Evolutionary conservation across 2,329 filamentous ascomycete genomes (phyloP).

Genomic region (Bimuria novae-zelandiae): DNA sequence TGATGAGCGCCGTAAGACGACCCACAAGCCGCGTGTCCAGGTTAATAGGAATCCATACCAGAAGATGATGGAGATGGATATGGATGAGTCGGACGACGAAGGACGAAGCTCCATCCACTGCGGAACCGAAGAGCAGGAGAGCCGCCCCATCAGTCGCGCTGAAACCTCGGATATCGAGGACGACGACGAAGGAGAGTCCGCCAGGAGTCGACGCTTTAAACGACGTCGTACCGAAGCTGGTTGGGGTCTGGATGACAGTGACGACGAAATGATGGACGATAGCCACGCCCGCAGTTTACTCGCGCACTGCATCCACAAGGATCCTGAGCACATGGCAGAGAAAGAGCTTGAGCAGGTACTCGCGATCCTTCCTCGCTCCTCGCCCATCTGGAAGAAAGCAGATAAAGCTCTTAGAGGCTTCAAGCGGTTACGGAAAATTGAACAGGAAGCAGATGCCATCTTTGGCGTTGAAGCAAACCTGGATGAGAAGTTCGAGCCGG

Average conservation of each 20-base stretch:
- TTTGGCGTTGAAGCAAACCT: slow-evolving; percentile 51
- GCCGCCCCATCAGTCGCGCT: slow-evolving; percentile 75
- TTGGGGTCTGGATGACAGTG: slow-evolving; percentile 52
- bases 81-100: slow-evolving; percentile 85
- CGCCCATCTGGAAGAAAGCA: slow-evolving; percentile 76
- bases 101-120: slow-evolving; percentile 67
- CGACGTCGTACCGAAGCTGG: slow-evolving; percentile 51
- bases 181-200: slow-evolving; percentile 52
- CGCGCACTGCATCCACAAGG: slow-evolving; percentile 56
- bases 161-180: slow-evolving; percentile 58
- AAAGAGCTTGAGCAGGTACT: slow-evolving; percentile 62
- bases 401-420: slow-evolving; percentile 59
- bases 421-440: slow-evolving; percentile 74
- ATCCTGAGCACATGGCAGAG: slow-evolving; percentile 73
- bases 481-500: slow-evolving; percentile 49
- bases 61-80: slow-evolving; percentile 72
- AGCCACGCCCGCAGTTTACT: slow-evolving; percentile 52
- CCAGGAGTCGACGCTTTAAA: slow-evolving; percentile 51
- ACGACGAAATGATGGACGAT: slow-evolving; percentile 55
- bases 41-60: slow-evolving; percentile 65
- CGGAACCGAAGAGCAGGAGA: slow-evolving; percentile 86
- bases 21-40: slow-evolving; percentile 60
- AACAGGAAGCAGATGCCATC: slow-evolving; percentile 82
- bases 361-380: slow-evolving; percentile 59
- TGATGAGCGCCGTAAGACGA: slow-evolving; percentile 64